These are phyloP conservation scores for Pterulicium gracile DNA, from an alignment of 1,284 basidiomycete genomes.

Conservation along the genomic window DNA sequence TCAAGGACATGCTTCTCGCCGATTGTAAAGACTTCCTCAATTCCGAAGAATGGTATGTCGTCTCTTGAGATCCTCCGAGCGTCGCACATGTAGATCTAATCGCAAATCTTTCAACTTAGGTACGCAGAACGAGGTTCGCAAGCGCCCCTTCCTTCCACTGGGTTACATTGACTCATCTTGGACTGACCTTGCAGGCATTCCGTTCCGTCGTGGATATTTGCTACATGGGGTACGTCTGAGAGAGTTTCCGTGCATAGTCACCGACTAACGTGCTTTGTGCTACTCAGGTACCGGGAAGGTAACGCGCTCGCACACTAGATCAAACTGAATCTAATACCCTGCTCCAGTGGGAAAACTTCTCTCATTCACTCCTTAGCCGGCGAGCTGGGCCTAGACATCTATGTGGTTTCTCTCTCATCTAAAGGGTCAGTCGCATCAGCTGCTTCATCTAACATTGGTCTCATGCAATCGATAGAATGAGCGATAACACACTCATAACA, in stretches of 20 bases:
- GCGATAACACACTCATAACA: slow-evolving; percentile 73
- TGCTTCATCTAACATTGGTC: slow-evolving; percentile 7
- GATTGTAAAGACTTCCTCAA: slow-evolving; percentile 77
- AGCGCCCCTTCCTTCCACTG: not conserved
- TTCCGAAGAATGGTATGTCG: slow-evolving; percentile 70
- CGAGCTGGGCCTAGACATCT: slow-evolving; percentile 80
- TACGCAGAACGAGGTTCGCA: slow-evolving; percentile 72
- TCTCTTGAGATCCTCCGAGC: slow-evolving; percentile 4
- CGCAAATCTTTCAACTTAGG: too few species aligned
- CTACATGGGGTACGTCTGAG: slow-evolving; percentile 49
- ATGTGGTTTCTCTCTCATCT: slow-evolving; percentile 74
- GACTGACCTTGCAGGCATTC: slow-evolving; percentile 46
- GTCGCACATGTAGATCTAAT: too few species aligned
- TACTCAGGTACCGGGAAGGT: slow-evolving; percentile 57
- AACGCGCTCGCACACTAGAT: slow-evolving; percentile 8
- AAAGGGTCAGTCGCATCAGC: slow-evolving; percentile 52
- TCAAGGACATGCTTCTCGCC: slow-evolving; percentile 77
- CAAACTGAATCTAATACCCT: slow-evolving; percentile 11
- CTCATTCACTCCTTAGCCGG: slow-evolving; percentile 80
- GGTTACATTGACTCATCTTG: slow-evolving; percentile 10
- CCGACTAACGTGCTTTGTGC: not conserved
- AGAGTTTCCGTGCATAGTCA: too few species aligned
- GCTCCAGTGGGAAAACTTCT: slow-evolving; percentile 66
- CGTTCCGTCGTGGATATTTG: slow-evolving; percentile 77
- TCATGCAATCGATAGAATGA: slow-evolving; percentile 45